Evolutionary conservation across 768 basidiomycete genomes (phyloP).

Genomic region (Rhodocollybia butyracea): DNA sequence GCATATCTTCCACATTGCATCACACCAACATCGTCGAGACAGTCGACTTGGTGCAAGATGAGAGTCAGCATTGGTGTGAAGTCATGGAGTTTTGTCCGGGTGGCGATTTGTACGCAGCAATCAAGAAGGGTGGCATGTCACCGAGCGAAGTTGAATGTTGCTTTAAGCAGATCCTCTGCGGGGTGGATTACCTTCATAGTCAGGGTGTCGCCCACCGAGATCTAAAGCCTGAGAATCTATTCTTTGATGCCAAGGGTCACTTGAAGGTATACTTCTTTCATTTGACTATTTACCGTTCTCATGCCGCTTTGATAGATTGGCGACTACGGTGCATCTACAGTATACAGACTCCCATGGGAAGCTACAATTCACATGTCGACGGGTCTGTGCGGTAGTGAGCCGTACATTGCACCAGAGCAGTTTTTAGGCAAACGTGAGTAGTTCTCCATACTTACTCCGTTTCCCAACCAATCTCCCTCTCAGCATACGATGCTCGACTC

Average conservation of each 20-base stretch:
- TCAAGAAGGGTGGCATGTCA: constrained; percentile 80
- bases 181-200: constrained; percentile 87
- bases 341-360: constrained; percentile 98
- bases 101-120: constrained; percentile 96
- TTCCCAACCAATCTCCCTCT: constrained; percentile 29
- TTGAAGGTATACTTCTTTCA: constrained; percentile 67
- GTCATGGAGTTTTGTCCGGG: constrained; percentile 99
- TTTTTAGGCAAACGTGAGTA: constrained; percentile 94
- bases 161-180: constrained; percentile 93
- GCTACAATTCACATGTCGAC: constrained; percentile 95
- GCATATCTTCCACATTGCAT: constrained; percentile 93
- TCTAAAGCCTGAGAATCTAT: constrained; percentile 96
- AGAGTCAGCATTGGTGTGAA: constrained; percentile 95
- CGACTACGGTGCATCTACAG: constrained; percentile 98
- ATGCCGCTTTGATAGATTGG: constrained; percentile 64
- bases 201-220: constrained; percentile 98
- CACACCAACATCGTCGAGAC: constrained; percentile 97
- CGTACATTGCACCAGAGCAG: constrained; percentile 98
- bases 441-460: constrained; percentile 26
- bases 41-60: constrained; percentile 98
- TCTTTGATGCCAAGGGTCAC: constrained; percentile 89
- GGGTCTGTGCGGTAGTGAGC: constrained; percentile 95
- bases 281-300: not conserved
- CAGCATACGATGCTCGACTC: constrained; percentile 95
- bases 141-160: constrained; percentile 90